Conservation (phyloP, 169 alveolate genomes). For the Toxoplasma gondii region DNA sequence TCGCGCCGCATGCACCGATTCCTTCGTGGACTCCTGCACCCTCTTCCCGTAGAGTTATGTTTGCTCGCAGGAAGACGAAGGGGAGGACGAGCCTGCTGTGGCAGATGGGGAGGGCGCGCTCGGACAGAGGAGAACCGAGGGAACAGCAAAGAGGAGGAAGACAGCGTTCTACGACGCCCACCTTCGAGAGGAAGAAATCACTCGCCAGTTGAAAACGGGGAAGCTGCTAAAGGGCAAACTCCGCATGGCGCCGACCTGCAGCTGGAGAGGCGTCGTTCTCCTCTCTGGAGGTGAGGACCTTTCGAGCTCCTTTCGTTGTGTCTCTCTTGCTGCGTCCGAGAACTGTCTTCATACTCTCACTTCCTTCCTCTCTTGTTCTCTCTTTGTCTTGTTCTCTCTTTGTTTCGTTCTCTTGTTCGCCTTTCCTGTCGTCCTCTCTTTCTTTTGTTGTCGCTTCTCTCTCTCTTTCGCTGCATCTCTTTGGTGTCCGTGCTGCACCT, state of each 20-base stretch:
- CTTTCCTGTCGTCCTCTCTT: neutral
- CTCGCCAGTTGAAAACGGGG: neutral
- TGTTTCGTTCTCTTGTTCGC: neutral
- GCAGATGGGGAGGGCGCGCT: neutral
- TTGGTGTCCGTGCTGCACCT: too few species aligned
- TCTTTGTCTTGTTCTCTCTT: neutral
- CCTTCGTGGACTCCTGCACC: neutral
- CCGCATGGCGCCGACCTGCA: conserved; percentile 21
- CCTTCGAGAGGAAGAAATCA: neutral
- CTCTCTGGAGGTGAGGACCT: neutral
- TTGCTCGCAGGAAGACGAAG: neutral
- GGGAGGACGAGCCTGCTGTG: neutral
- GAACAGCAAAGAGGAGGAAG: neutral
- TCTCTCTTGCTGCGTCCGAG: neutral
- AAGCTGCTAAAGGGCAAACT: conserved; percentile 13
- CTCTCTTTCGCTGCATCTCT: neutral
- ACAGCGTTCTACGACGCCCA: conserved; percentile 24
- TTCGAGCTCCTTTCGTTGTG: neutral
- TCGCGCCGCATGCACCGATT: neutral
- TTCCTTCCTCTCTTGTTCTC: neutral
- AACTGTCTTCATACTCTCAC: neutral
- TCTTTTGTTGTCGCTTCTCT: too few species aligned
- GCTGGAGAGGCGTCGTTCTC: conserved; percentile 32
- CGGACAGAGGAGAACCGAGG: neutral
- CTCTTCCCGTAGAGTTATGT: too few species aligned